Evolutionary conservation across 1,284 basidiomycete species (phyloP), one percentile per base, ranked within the genome.

Genomic region (Sutorius eximius): DNA sequence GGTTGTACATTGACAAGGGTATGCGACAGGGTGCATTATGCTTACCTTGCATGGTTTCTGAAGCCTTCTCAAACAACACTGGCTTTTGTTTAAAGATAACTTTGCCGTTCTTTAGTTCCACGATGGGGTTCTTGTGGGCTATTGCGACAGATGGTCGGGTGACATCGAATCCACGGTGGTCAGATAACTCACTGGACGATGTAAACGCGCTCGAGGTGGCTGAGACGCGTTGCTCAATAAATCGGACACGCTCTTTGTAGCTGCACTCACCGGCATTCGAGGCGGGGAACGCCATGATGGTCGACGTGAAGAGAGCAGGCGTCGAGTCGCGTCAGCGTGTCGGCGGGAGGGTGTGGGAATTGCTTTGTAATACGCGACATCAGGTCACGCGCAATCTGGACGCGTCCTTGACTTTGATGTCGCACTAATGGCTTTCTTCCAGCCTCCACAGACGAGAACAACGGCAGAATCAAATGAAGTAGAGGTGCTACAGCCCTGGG

Each of bases 401-500:
- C 55, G 60, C 63, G 61, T 51, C 45, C 47, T 47, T 16, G 15
- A 15, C 18, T 9, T 20, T 30, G 47, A 49, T 34, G 16, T 6
- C 12, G 16, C 29, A 27, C 24, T 27, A 38, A 86, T 86, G 83
- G 77, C 65, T 49, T 88, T 90, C 77, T 88, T 91, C 65, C 76
- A 81, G 57, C 71, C 69, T 61, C 76, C 79, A 46, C 65, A 74
- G 59, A 62, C 73, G 50, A 75, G 77, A 60, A 66, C 77, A 52
- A 60, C 70, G 56, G 66, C 77, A 49, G 63, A 72, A 1, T 66
- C 72, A 29, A 78, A 79, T 0, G 71, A 78, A 15, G 85, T 87
- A 59, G 83, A 86, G 4, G 79, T 80, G 38, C 71, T 88, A 34
- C 93, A 97, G 69, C 95, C 95, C 58, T 98, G 95, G 95, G 94